phyloP scores from a whole-genome alignment of 1,284 basidiomycete species.

The Ceratobasidium theobromae region DNA sequence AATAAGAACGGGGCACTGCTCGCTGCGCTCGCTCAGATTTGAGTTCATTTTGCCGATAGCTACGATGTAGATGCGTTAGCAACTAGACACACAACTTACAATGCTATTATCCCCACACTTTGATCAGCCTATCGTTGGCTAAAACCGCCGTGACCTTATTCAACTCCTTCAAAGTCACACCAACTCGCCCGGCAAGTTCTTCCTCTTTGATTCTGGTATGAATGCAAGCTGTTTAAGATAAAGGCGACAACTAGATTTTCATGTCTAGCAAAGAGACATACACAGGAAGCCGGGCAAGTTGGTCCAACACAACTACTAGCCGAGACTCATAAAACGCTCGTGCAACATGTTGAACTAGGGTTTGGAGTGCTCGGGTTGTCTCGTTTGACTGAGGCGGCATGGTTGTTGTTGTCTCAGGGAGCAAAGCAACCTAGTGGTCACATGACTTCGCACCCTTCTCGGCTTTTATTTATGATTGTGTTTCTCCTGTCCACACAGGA shows the following conservation, averaged over 20 bases:
- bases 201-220: constrained; percentile 69
- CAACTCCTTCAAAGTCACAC: constrained; percentile 88
- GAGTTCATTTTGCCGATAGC: constrained; percentile 82
- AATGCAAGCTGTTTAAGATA: constrained; percentile 14
- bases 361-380: constrained; percentile 6
- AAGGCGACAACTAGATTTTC: constrained; percentile 4
- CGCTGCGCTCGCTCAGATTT: constrained; percentile 75
- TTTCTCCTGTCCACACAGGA: too few relatives aligned
- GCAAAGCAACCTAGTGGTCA: neutral
- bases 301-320: constrained; percentile 89
- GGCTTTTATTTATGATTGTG: too few relatives aligned
- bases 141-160: constrained; percentile 89
- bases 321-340: constrained; percentile 94
- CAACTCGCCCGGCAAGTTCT: constrained; percentile 84
- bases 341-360: constrained; percentile 86
- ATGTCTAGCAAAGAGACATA: constrained; percentile 54
- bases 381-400: constrained; percentile 34
- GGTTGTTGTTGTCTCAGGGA: neutral
- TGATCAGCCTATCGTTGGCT: constrained; percentile 71
- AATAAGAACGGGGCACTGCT: constrained; percentile 83
- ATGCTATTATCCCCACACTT: constrained; percentile 69
- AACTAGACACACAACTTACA: neutral
- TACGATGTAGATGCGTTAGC: constrained; percentile 41
- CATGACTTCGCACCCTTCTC: too few relatives aligned
- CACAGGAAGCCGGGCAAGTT: constrained; percentile 88